These are phyloP conservation scores for Fusarium austroafricanum DNA, from an alignment of 2,329 filamentous ascomycete genomes.

Conservation along the genomic window DNA sequence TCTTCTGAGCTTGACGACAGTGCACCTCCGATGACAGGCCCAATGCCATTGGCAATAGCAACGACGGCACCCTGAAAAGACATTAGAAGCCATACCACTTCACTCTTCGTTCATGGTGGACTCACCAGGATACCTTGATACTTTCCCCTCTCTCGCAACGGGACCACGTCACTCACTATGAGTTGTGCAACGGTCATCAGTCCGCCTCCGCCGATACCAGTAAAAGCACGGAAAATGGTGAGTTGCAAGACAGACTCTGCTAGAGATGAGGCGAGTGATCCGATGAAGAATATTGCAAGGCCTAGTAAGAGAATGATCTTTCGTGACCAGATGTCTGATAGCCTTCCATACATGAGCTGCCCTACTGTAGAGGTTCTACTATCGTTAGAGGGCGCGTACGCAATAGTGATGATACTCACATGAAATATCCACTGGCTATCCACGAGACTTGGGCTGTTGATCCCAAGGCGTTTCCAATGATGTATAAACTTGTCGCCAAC, in stretches of 20 bases:
- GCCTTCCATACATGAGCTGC: conserved; percentile 59
- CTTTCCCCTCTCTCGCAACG: conserved; percentile 74
- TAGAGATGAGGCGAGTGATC: conserved; percentile 58
- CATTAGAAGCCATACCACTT: not conserved
- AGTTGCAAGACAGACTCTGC: conserved; percentile 55
- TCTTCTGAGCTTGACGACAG: conserved; percentile 58
- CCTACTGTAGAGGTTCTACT: conserved; percentile 58
- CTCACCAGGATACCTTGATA: conserved; percentile 72
- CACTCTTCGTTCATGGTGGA: fast-evolving
- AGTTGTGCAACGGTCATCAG: conserved; percentile 78
- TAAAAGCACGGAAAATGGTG: conserved; percentile 56
- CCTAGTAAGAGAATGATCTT: conserved; percentile 55
- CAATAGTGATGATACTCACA: conserved; percentile 52
- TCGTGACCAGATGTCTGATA: conserved; percentile 61
- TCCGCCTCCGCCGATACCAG: conserved; percentile 74
- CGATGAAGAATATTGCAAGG: conserved; percentile 57
- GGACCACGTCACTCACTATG: conserved; percentile 76
- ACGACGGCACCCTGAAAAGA: conserved; percentile 59
- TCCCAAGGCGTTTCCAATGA: conserved; percentile 62
- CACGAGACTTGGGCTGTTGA: conserved; percentile 64
- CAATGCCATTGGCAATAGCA: conserved; percentile 65
- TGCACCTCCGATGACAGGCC: conserved; percentile 65
- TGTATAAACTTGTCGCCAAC: conserved; percentile 65
- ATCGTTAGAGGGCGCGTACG: not conserved
- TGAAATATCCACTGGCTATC: conserved; percentile 67